Percentiles rank a stretch among this genome's conserved stretches.
Conservation (phyloP, 495 filamentous ascomycete species). For the Amphirosellinia nigrospora region DNA sequence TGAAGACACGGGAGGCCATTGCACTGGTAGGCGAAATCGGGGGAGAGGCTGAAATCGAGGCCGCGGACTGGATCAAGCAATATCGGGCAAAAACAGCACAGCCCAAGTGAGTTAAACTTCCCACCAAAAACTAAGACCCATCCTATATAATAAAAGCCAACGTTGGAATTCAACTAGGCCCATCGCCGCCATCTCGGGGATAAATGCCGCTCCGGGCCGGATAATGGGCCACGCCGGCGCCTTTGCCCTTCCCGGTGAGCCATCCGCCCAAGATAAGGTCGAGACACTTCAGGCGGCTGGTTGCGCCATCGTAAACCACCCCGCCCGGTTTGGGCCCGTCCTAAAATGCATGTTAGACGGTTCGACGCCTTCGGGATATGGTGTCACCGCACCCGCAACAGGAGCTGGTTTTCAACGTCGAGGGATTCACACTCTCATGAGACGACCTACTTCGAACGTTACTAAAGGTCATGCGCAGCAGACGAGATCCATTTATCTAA, state of each 20-base stretch:
- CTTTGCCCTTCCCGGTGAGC: constrained; percentile 71
- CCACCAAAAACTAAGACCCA: too few species aligned
- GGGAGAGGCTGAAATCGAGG: constrained; percentile 80
- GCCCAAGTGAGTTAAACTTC: constrained; percentile 66
- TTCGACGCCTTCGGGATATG: constrained; percentile 18
- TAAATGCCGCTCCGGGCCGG: constrained; percentile 67
- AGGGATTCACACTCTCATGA: constrained; percentile 49
- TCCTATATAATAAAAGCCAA: not conserved
- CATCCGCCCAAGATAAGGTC: constrained; percentile 68
- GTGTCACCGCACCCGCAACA: constrained; percentile 31
- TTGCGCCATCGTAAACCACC: constrained; percentile 79
- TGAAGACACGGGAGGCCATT: constrained; percentile 76
- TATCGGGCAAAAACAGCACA: constrained; percentile 64
- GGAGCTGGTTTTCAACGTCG: constrained; percentile 46
- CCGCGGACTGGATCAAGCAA: constrained; percentile 77
- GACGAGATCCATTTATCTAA: constrained; percentile 62
- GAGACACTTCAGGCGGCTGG: constrained; percentile 71
- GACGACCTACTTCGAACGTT: constrained; percentile 6
- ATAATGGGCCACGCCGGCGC: constrained; percentile 93
- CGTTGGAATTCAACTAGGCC: constrained; percentile 57
- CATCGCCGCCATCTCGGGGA: constrained; percentile 79
- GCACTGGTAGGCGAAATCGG: constrained; percentile 87
- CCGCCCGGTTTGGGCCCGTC: constrained; percentile 75
- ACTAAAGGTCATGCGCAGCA: not conserved
- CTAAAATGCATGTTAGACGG: constrained; percentile 60